Evolutionary conservation across 495 filamentous ascomycete genomes (phyloP).

Genomic region (Trichoderma erinaceum): DNA sequence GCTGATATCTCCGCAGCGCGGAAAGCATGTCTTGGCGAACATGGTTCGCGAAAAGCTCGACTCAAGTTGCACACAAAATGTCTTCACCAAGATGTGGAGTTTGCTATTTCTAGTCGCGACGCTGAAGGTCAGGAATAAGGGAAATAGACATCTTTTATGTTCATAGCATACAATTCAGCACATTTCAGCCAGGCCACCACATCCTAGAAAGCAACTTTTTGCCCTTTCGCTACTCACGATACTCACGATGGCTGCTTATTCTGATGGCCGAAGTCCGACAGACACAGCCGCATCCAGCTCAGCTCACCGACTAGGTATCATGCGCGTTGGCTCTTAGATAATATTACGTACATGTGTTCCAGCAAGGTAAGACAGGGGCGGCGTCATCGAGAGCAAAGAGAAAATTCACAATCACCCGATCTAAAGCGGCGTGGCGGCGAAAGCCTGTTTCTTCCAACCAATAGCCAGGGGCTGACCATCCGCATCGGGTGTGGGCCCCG

Average conservation of each 20-base stretch:
- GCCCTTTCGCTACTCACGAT: too few species aligned
- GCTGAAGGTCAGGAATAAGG: background rate
- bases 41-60: background rate
- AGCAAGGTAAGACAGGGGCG: background rate
- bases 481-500: conserved; percentile 7
- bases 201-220: background rate
- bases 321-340: background rate
- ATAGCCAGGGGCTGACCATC: background rate
- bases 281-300: background rate
- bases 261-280: background rate
- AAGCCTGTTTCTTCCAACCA: background rate
- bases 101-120: background rate
- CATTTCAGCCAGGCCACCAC: too few species aligned
- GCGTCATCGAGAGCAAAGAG: background rate
- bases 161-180: too few species aligned
- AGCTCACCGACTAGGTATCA: background rate
- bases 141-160: background rate
- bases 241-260: too few species aligned
- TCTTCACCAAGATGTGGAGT: background rate
- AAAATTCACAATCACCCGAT: background rate
- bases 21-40: background rate
- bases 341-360: background rate
- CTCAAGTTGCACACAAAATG: background rate
- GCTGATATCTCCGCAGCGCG: background rate
- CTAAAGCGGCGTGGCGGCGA: conserved; percentile 8